Evolutionary conservation across 164 flowering plant genomes (phyloP), one percentile per base, ranked within the genome.

Genomic region (Berberis vulgaris): DNA sequence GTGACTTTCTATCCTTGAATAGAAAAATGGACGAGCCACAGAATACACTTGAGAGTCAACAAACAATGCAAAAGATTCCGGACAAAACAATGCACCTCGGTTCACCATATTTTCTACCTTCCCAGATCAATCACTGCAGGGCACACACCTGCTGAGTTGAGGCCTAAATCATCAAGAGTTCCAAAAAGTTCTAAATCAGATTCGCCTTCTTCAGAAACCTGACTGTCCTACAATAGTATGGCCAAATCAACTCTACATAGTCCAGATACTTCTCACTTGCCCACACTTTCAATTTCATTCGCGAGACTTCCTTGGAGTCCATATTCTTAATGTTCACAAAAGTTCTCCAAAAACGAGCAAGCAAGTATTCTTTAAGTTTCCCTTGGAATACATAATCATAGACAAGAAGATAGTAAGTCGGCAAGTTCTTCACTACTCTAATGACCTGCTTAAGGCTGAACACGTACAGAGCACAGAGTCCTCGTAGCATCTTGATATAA

Each of bases 121-220:
- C 54, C 54, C 11, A 4, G n/a, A 26, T 26, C 26, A 26, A 26
- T 26, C 8, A 52, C 54, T 10, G 4, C 11, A 6, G 50, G 12
- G 46, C 43, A 5, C 38, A 62, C 5, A 43, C 41, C 52, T 42
- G n/a, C 43, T 58, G 46, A 49, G 57, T 50, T 4, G 57, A 42
- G 12, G 38, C 40, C 53, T 45, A 4, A 41, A 49, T 40, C 40
- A 26, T 41, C 42, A 45, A 58, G 6, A 44, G 38, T 58, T 38
- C 47, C 26, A 8, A 46, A 41, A 43, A 41, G 41, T 4, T 45
- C 64, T 73, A 89, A 45, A 90, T 81, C 67, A 93, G 76, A 72
- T 88, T 81, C 57, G 97, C 91, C 72, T 75, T 86, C 79, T 88
- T 88, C 45, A 93, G 66, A 66, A 87, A 85, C 71, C 95, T 82